Base-by-base conservation (phyloP, 306 rosid genomes). In the Prunus padus region DNA sequence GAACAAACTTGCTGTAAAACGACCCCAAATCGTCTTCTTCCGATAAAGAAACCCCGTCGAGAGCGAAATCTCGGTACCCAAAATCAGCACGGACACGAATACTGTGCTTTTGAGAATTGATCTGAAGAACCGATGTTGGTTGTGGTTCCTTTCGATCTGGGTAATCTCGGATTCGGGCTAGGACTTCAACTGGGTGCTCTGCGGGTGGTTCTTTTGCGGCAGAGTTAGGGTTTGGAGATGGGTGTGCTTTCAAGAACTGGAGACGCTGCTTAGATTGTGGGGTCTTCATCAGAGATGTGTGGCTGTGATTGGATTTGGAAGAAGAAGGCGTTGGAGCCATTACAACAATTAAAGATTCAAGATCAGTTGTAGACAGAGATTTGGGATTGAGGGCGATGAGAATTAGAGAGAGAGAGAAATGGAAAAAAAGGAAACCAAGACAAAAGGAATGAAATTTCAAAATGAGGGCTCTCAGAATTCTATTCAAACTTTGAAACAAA, bases 291-390 rank as follows among this genome's bases (percentile, higher is more conserved):
- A 68, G 93, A 67, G 79, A 78, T 4, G 80, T n/a, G 66, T 91
- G 84, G 75, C 55, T 37, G 19, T 77, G 89, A 20, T 80, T 90
- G 16, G 88, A 74, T 82, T 96, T 96, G 0, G 93, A 76, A 56
- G 97, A 93, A 0, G 94, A 87, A 66, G 99, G 99, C n/a, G 99
- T 96, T 3, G 93, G 99, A 79, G 98, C 97, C 99, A 96, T 92
- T 66, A 57, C 49, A 22, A 19, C 52, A 23, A 47, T 33, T 75
- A 80, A 86, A 89, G 89, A 86, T 85, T n/a, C 23, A 40, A 67
- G 69, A 23, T 16, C 9, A 8, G 33, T 3, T 6, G 18, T 22
- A 14, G n/a, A 50, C 28, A 40, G 54, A n/a, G n/a, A n/a, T n/a
- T n/a, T n/a, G n/a, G n/a, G n/a, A n/a, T n/a, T n/a, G n/a, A n/a